These are phyloP conservation scores for Suhomyces tanzawaensis DNA, from an alignment of 805 yeast genomes.

Conservation along the genomic window DNA sequence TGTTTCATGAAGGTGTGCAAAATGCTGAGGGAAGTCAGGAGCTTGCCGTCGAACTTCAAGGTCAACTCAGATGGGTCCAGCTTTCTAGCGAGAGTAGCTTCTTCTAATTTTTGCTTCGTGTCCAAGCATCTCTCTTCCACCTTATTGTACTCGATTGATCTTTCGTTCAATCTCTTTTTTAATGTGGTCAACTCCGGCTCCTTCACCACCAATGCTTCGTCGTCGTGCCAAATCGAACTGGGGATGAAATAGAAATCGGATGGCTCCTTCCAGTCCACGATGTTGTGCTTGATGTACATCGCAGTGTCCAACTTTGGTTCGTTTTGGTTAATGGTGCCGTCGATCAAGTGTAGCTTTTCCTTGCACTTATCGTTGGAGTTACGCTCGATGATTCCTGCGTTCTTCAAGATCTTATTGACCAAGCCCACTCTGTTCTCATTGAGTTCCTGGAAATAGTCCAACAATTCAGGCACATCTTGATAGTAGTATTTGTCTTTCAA, in stretches of 20 bases:
- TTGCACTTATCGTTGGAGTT: slow-evolving; percentile 44
- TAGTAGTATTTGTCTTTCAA: slow-evolving; percentile 88
- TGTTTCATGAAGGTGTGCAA: slow-evolving; percentile 65
- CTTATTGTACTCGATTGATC: slow-evolving; percentile 37
- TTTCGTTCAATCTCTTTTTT: slow-evolving; percentile 47
- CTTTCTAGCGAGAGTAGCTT: slow-evolving; percentile 34
- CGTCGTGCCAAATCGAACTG: slow-evolving; percentile 96
- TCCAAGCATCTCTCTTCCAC: slow-evolving; percentile 43
- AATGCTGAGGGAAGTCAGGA: slow-evolving; percentile 50
- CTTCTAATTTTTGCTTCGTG: slow-evolving; percentile 51
- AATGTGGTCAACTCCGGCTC: slow-evolving; percentile 58
- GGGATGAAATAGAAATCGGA: slow-evolving; percentile 82
- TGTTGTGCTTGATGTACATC: slow-evolving; percentile 90
- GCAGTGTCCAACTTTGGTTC: slow-evolving; percentile 72
- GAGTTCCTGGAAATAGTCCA: slow-evolving; percentile 81
- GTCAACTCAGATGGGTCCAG: slow-evolving; percentile 37
- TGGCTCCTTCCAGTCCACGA: slow-evolving; percentile 77
- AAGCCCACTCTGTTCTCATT: slow-evolving; percentile 75
- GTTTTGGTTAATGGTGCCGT: slow-evolving; percentile 63
- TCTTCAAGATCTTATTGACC: slow-evolving; percentile 64
- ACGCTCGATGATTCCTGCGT: slow-evolving; percentile 60
- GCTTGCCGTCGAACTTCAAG: slow-evolving; percentile 51
- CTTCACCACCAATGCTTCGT: slow-evolving; percentile 65
- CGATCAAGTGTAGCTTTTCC: slow-evolving; percentile 50
- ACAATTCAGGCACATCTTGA: slow-evolving; percentile 88